A percentile compares a stretch with the other conserved stretches of the same genome.
These are phyloP conservation scores for Diplosphaera chodatii DNA, from an alignment of 139 green algal species.

Conservation along the genomic window DNA sequence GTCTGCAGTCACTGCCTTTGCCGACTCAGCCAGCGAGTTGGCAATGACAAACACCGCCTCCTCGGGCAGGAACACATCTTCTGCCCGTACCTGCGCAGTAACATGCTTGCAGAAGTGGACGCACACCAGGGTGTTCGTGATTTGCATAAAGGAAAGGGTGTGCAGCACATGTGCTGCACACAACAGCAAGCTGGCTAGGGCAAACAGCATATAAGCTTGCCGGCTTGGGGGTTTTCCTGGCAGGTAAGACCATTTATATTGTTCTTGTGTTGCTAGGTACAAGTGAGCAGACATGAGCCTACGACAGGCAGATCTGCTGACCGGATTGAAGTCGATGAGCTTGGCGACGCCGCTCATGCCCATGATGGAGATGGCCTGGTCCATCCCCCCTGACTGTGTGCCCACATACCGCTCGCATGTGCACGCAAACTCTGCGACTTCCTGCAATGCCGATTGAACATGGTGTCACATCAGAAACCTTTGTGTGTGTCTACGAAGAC, in stretches of 20 bases:
- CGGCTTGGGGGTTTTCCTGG: no score
- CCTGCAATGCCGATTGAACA: conserved; percentile 14
- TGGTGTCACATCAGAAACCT: no score
- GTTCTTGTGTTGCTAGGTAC: no score
- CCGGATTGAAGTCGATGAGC: conserved; percentile 72
- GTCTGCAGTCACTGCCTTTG: conserved; percentile 86
- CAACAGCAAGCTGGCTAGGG: no score
- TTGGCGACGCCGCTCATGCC: conserved; percentile 60
- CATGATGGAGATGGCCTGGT: conserved; percentile 95
- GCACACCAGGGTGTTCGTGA: no score
- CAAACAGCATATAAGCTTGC: no score
- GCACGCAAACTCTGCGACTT: conserved; percentile 84
- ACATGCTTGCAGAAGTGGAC: no score
- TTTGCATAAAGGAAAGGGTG: no score
- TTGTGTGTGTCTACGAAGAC: no score
- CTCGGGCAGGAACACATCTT: conserved; percentile 74
- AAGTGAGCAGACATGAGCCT: no score
- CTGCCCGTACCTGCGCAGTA: conserved; percentile 65
- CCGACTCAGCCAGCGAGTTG: conserved; percentile 85
- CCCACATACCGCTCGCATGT: conserved; percentile 71
- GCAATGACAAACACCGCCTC: conserved; percentile 87
- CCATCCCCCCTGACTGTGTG: conserved; percentile 90
- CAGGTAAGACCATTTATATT: no score
- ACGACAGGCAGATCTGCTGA: conserved; percentile 31
- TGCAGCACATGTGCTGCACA: no score